Conservation (phyloP, 345 rosid species). For the Mallotus nudiflorus region DNA sequence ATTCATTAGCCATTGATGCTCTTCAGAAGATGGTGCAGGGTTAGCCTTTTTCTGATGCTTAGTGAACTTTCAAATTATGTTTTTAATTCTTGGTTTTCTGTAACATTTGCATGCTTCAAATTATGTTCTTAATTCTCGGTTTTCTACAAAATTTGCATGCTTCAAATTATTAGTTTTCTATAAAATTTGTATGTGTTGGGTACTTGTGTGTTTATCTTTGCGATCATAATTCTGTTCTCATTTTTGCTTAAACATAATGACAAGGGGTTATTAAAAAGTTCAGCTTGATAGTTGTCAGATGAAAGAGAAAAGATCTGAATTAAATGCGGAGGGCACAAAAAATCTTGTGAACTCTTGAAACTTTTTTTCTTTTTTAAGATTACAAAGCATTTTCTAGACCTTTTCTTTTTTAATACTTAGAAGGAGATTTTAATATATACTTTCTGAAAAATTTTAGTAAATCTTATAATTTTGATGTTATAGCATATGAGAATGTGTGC, state of each 20-base stretch:
- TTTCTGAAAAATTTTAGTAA: not conserved
- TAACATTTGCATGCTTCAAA: not conserved
- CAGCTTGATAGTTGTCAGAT: not conserved
- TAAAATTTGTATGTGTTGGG: not conserved
- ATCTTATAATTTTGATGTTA: not conserved
- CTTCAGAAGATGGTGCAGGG: slow-evolving; percentile 99
- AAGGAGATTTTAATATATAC: not conserved
- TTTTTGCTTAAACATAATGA: not conserved
- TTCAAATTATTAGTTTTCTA: too few species aligned
- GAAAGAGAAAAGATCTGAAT: not conserved
- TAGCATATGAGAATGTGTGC: not conserved
- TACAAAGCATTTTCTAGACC: not conserved
- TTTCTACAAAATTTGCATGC: not conserved
- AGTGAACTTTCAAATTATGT: not conserved
- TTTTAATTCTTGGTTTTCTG: not conserved
- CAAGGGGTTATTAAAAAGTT: not conserved
- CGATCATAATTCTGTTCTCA: not conserved
- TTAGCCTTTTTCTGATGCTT: slow-evolving; percentile 22
- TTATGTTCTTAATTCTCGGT: too few species aligned
- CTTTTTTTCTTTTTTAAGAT: not conserved
- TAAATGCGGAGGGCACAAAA: not conserved
- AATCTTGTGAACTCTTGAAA: not conserved
- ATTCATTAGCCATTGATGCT: slow-evolving; percentile 87
- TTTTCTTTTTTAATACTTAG: not conserved
- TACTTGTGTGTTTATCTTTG: not conserved